phyloP scores from a whole-genome alignment of 352 stramenopile genomes.

The Thalassiosira oceanica region DNA sequence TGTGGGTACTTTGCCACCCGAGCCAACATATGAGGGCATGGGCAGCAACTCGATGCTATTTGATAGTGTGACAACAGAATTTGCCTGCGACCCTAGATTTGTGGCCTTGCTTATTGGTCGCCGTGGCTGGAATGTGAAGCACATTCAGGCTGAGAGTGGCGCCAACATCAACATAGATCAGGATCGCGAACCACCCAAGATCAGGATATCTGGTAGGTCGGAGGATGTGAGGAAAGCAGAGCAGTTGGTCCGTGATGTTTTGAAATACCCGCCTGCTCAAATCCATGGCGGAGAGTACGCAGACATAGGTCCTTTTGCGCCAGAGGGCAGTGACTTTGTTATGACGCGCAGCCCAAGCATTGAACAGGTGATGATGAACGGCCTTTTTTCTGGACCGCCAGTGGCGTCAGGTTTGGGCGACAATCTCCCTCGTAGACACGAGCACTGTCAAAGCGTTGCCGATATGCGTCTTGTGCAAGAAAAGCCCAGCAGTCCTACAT shows the following conservation, averaged over 20 bases:
- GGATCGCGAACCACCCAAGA: constrained; percentile 63
- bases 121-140: constrained; percentile 76
- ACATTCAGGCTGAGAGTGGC: constrained; percentile 78
- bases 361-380: background rate
- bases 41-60: too few relatives aligned
- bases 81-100: constrained; percentile 73
- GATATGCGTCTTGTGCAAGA: too few relatives aligned
- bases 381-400: background rate
- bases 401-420: too few relatives aligned
- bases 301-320: background rate
- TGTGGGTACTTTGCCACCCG: background rate
- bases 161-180: constrained; percentile 79
- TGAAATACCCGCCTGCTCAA: constrained; percentile 70
- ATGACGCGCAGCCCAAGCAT: background rate
- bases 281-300: constrained; percentile 1
- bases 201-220: constrained; percentile 66
- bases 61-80: constrained; percentile 30
- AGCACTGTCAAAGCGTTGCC: too few relatives aligned
- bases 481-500: too few relatives aligned
- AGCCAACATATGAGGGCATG: too few relatives aligned
- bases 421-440: too few relatives aligned
- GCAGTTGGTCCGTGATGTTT: constrained; percentile 69
- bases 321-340: background rate
- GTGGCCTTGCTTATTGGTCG: constrained; percentile 79
- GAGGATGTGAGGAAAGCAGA: constrained; percentile 66